phyloP scores from a whole-genome alignment of 441 rosid species.

The Pelargonium australe region DNA sequence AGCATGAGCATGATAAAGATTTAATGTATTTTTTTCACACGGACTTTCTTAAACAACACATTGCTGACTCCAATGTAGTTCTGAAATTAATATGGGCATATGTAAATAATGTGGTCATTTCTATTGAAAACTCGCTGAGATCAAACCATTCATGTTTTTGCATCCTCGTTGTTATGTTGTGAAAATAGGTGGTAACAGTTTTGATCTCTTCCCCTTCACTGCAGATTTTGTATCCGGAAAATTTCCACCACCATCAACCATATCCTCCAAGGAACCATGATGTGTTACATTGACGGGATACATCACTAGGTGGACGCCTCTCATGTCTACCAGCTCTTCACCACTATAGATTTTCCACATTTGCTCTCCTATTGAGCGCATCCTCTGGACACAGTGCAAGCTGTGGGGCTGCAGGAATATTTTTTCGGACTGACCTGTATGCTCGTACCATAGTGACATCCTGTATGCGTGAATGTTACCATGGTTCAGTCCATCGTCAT shows the following conservation, averaged over 20 bases:
- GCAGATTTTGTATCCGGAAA: slow-evolving; percentile 73
- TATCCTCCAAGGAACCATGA: slow-evolving; percentile 53
- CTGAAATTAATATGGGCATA: background rate
- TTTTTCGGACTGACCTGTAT: slow-evolving; percentile 39
- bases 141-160: background rate
- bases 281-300: slow-evolving; percentile 51
- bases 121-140: background rate
- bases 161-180: slow-evolving; percentile 36
- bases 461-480: slow-evolving; percentile 45
- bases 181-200: slow-evolving; percentile 52
- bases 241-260: slow-evolving; percentile 27
- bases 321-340: slow-evolving; percentile 64
- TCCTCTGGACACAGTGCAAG: slow-evolving; percentile 46
- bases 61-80: background rate
- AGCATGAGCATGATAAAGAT: background rate
- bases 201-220: slow-evolving; percentile 68
- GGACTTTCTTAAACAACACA: background rate
- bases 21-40: background rate
- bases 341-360: slow-evolving; percentile 67
- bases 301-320: slow-evolving; percentile 58
- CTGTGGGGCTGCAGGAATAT: slow-evolving; percentile 42
- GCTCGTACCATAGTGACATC: slow-evolving; percentile 71
- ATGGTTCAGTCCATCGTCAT: background rate
- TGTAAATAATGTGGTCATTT: background rate
- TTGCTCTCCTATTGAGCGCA: slow-evolving; percentile 44